Evolutionary conservation across 306 rosid genomes (phyloP).

Genomic region (Comarum palustre): DNA sequence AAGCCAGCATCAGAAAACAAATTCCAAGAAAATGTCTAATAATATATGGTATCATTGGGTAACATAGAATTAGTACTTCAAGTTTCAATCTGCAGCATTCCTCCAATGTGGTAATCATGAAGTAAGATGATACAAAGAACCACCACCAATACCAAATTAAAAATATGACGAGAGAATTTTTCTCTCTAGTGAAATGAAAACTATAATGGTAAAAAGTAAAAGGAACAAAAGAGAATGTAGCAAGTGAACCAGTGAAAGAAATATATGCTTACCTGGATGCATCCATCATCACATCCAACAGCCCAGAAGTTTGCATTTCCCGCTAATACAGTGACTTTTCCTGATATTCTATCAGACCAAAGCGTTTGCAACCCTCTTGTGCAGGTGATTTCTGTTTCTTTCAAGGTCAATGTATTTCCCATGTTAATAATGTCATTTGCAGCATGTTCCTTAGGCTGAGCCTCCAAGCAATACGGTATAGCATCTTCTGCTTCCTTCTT

Average conservation of each 20-base stretch:
- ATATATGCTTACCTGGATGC: constrained; percentile 60
- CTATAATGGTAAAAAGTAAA: neutral
- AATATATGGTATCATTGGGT: neutral
- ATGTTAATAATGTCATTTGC: constrained; percentile 64
- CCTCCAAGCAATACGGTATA: constrained; percentile 76
- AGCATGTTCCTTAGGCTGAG: constrained; percentile 71
- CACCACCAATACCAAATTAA: neutral
- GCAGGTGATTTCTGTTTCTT: constrained; percentile 85
- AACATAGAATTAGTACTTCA: neutral
- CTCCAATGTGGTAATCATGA: neutral
- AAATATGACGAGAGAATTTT: neutral
- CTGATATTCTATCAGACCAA: constrained; percentile 92
- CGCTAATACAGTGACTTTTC: constrained; percentile 89
- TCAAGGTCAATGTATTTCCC: constrained; percentile 65
- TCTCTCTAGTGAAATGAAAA: neutral
- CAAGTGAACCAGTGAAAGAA: neutral
- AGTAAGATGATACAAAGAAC: neutral
- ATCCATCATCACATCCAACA: constrained; percentile 96
- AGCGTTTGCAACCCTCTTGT: constrained; percentile 55
- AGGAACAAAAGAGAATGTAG: constrained; percentile 8
- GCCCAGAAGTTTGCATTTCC: constrained; percentile 95
- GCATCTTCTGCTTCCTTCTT: constrained; percentile 64
- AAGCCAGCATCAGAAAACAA: neutral
- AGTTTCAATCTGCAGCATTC: neutral
- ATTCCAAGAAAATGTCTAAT: neutral